phyloP scores from a whole-genome alignment of 768 basidiomycete species.

The Tubosaeta sp. region DNA sequence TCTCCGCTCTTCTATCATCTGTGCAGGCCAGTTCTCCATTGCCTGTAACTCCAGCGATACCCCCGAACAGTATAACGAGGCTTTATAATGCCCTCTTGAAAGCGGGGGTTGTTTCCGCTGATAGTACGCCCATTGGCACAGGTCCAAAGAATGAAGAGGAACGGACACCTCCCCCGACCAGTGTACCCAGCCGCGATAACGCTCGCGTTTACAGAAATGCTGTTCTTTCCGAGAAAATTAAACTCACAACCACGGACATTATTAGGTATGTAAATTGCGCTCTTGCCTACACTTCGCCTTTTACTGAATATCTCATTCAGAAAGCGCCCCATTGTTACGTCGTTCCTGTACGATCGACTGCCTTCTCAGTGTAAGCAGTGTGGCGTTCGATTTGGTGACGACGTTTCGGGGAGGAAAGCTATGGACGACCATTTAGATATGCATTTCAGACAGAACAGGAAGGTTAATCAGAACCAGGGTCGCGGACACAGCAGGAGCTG shows the following conservation, averaged over 20 bases:
- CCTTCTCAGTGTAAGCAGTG: constrained; percentile 91
- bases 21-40: constrained; percentile 21
- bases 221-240: constrained; percentile 57
- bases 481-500: constrained; percentile 88
- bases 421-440: constrained; percentile 91
- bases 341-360: constrained; percentile 71
- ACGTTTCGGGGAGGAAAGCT: constrained; percentile 61
- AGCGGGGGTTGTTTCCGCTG: constrained; percentile 69
- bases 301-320: constrained; percentile 24
- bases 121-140: constrained; percentile 48
- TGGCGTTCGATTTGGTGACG: constrained; percentile 80
- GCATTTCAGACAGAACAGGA: constrained; percentile 93
- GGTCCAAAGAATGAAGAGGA: constrained; percentile 31
- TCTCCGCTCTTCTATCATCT: constrained; percentile 28
- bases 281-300: background rate
- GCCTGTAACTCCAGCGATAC: constrained; percentile 19
- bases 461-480: constrained; percentile 70
- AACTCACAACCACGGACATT: constrained; percentile 66
- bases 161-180: constrained; percentile 31
- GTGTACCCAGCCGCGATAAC: constrained; percentile 42
- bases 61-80: constrained; percentile 44
- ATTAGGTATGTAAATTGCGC: constrained; percentile 59
- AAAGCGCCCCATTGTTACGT: constrained; percentile 52
- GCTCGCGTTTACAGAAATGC: constrained; percentile 55
- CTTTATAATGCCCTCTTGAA: constrained; percentile 68